Evolutionary conservation across 495 filamentous ascomycete species (phyloP), one percentile per base, ranked within the genome.

Genomic region (Amniculicola lignicola): DNA sequence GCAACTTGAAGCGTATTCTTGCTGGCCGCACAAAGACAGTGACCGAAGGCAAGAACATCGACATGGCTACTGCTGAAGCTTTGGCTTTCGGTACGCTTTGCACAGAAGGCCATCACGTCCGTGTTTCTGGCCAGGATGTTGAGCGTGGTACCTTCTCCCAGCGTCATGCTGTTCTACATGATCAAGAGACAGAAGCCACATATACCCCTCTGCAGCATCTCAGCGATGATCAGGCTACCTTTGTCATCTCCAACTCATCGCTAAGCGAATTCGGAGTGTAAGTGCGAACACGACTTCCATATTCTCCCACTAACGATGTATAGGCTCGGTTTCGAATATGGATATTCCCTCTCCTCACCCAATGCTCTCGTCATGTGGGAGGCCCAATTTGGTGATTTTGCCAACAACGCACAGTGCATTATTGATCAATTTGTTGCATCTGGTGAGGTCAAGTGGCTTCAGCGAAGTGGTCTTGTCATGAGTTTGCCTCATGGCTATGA

Each of bases 101-200:
- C 59, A 80, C 78, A 31, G 93, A 98, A 72, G 94, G 94, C 24
- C 88, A 94, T 71, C 93, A 98, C 69, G 90, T 98, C 63, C 87
- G 93, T 73, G 84, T 98, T 14, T 96, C 93, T 53, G 93, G 93
- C 57, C 93, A 98, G 77, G 93, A 98, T 77, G 93, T 98, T 51
- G 92, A 98, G 80, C 89, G 93, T 81, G 93, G 93, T 74, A 98
- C 93, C 54, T 98, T 98, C 83, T 98, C 93, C 22, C 93, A 98
- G 77, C 84, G 93, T 65, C 93, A 98, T 70, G 85, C 93, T 54
- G 92, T 98, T 51, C 82, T 98, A 65, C 93, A 97, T 74, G 94
- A 98, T 74, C 93, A 98, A 75, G 88, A 93, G 70, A 90, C 70
- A 60, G 93, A 98, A 73, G 75, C 79, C 52, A 96, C 90, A 12